These are phyloP conservation scores for Fusarium mexicanum DNA, from an alignment of 2,329 filamentous ascomycete genomes.

Conservation along the genomic window DNA sequence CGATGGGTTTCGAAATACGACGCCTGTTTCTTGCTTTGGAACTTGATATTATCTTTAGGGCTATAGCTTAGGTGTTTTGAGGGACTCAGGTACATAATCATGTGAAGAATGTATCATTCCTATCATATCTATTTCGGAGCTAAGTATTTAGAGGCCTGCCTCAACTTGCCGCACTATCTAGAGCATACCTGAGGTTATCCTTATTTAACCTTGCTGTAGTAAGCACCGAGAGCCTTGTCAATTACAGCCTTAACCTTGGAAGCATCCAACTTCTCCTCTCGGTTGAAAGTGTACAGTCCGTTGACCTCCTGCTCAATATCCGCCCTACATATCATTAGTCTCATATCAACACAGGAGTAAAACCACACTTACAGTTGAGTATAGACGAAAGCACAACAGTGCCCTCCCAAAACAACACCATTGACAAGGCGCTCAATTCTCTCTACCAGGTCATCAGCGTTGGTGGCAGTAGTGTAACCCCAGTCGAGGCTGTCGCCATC, in stretches of 20 bases:
- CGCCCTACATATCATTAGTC: slow-evolving; percentile 47
- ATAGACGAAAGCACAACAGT: slow-evolving; percentile 71
- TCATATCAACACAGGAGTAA: background rate
- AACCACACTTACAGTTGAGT: slow-evolving; percentile 66
- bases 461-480: slow-evolving; percentile 74
- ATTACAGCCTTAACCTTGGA: slow-evolving; percentile 66
- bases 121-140: background rate
- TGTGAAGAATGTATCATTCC: background rate
- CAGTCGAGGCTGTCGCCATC: slow-evolving; percentile 62
- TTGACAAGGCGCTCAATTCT: slow-evolving; percentile 67
- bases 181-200: too few species aligned
- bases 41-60: too few species aligned
- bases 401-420: slow-evolving; percentile 65
- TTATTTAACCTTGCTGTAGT: slow-evolving; percentile 50
- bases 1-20: too few species aligned
- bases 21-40: too few species aligned
- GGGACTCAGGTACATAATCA: background rate
- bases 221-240: slow-evolving; percentile 59
- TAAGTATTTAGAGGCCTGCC: background rate
- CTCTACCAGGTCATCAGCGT: slow-evolving; percentile 67
- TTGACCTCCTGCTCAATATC: slow-evolving; percentile 77
- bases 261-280: slow-evolving; percentile 68
- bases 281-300: slow-evolving; percentile 70
- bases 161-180: background rate
- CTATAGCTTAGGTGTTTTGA: rapidly evolving